Evolutionary conservation across 805 yeast species (phyloP).

Genomic region (Metschnikowia santaceciliae): DNA sequence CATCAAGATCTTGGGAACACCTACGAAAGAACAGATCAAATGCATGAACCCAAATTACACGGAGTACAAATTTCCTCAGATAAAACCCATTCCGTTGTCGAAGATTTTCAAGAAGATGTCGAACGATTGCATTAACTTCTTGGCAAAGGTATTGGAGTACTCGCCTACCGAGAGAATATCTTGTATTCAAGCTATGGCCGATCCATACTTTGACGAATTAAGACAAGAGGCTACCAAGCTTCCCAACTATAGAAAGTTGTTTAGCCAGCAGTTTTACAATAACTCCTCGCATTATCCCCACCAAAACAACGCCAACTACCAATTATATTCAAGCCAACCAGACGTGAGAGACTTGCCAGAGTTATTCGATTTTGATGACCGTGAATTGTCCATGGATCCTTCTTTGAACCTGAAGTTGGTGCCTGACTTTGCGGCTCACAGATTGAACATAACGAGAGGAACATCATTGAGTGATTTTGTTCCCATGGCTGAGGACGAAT

Average conservation of each 20-base stretch:
- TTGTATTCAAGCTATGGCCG: conserved; percentile 51
- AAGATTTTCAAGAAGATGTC: conserved; percentile 62
- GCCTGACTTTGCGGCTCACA: conserved; percentile 36
- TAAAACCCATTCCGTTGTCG: conserved; percentile 69
- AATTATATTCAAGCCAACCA: conserved; percentile 36
- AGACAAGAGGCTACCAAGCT: conserved; percentile 34
- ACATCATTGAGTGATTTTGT: conserved; percentile 31
- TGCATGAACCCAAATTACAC: conserved; percentile 96
- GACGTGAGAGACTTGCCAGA: conserved; percentile 44
- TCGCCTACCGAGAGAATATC: conserved; percentile 63
- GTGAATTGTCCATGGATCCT: conserved; percentile 48
- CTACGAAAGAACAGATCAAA: conserved; percentile 84
- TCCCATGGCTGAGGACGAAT: conserved; percentile 29
- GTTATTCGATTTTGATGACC: conserved; percentile 48
- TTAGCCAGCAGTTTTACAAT: conserved; percentile 33
- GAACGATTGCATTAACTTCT: conserved; percentile 50
- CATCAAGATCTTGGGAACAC: conserved; percentile 93
- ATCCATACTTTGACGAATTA: conserved; percentile 54
- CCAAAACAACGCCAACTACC: conserved; percentile 42
- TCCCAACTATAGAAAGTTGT: conserved; percentile 43
- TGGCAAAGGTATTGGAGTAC: conserved; percentile 58
- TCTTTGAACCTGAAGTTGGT: conserved; percentile 36
- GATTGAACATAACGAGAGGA: conserved; percentile 25
- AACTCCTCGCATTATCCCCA: conserved; percentile 21
- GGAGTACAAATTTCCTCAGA: conserved; percentile 93